A percentile compares a stretch with the other conserved stretches of the same genome.
These are phyloP conservation scores for Debaryomyces maramus DNA, from an alignment of 805 yeast species.

Conservation along the genomic window DNA sequence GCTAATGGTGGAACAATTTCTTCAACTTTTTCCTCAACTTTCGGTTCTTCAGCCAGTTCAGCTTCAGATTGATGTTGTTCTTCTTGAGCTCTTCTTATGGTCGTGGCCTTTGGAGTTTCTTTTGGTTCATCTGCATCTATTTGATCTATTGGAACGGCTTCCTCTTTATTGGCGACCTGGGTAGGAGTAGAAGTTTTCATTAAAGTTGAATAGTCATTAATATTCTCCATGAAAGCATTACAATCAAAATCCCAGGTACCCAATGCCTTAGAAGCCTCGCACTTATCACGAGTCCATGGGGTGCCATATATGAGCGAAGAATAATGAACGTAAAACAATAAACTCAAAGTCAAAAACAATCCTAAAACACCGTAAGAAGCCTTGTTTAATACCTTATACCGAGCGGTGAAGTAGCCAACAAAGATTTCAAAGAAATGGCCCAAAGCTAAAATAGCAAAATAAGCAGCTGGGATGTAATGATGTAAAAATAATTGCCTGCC, in stretches of 20 bases:
- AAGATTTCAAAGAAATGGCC: conserved; percentile 65
- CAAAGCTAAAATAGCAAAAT: conserved; percentile 77
- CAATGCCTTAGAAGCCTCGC: conserved; percentile 60
- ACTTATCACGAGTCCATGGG: conserved; percentile 72
- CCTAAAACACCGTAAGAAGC: conserved; percentile 48
- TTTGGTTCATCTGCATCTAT: conserved; percentile 22
- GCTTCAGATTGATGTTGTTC: conserved; percentile 9
- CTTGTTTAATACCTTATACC: conserved; percentile 39
- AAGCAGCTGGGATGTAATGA: conserved; percentile 90
- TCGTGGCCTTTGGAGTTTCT: conserved; percentile 21
- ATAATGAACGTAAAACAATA: conserved; percentile 57
- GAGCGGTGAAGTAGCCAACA: conserved; percentile 39
- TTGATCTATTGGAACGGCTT: conserved; percentile 17
- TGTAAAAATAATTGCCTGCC: conserved; percentile 90
- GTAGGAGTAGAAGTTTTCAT: conserved; percentile 8
- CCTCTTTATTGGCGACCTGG: conserved; percentile 3
- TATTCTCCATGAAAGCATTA: conserved; percentile 45
- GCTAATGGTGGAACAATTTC: conserved; percentile 13
- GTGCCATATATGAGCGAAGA: conserved; percentile 77
- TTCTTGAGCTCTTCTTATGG: conserved; percentile 6
- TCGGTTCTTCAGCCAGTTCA: conserved; percentile 5
- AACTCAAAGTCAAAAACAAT: conserved; percentile 48
- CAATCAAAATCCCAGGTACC: conserved; percentile 90
- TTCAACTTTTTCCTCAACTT: conserved; percentile 7
- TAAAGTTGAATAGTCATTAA: conserved; percentile 22